phyloP scores from a whole-genome alignment of 23 red algal species.

The Gracilaria domingensis region DNA sequence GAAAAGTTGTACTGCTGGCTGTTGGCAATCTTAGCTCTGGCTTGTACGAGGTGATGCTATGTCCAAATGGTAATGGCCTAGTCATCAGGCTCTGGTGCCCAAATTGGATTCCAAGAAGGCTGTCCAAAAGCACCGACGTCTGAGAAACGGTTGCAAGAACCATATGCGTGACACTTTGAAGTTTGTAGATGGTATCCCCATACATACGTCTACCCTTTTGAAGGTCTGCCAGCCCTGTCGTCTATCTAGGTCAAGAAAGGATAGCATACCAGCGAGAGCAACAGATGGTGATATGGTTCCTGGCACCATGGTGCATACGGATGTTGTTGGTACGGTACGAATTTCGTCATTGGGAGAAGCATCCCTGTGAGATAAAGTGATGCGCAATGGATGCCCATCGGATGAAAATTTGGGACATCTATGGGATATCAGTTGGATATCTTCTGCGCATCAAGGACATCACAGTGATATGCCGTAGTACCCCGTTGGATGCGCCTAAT shows the following conservation, averaged over 20 bases:
- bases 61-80: background rate
- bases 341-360: background rate
- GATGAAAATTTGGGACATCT: too few relatives aligned
- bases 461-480: too few relatives aligned
- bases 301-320: background rate
- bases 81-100: background rate
- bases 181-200: conserved; percentile 30
- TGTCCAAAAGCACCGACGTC: background rate
- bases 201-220: background rate
- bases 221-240: conserved; percentile 1
- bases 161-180: background rate
- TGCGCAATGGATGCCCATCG: too few relatives aligned
- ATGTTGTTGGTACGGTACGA: background rate
- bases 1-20: background rate
- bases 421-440: too few relatives aligned
- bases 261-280: background rate
- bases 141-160: background rate
- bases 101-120: background rate
- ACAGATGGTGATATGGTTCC: background rate
- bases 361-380: too few relatives aligned
- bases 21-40: background rate
- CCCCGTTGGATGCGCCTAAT: too few relatives aligned
- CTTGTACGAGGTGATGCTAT: background rate
- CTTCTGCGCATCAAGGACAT: too few relatives aligned
- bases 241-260: background rate